Evolutionary conservation across 202 grass and related monocot genomes (phyloP).

Genomic region (Carex arenaria): DNA sequence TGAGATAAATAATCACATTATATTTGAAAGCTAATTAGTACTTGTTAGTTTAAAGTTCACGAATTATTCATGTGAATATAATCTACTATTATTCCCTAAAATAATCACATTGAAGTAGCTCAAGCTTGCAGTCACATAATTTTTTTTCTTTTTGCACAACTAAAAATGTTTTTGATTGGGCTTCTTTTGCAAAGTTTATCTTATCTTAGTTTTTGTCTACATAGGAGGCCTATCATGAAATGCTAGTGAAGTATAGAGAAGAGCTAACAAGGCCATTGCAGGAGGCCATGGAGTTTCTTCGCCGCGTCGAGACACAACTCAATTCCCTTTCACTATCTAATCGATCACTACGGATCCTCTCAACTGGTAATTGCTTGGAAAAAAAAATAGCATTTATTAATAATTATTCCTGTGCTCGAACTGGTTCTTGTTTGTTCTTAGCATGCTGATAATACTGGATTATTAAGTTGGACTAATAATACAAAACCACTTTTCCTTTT

Average conservation of each 20-base stretch:
- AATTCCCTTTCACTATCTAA: slow-evolving; percentile 82
- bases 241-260: slow-evolving; percentile 96
- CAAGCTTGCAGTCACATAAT: no score
- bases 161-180: background rate
- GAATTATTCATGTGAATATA: background rate
- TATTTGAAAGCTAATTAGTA: background rate
- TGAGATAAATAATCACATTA: background rate
- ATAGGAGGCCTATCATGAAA: slow-evolving; percentile 96
- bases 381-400: background rate
- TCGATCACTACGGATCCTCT: slow-evolving; percentile 66
- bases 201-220: background rate
- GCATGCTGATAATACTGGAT: background rate
- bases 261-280: slow-evolving; percentile 89
- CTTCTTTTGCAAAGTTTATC: background rate
- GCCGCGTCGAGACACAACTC: slow-evolving; percentile 78
- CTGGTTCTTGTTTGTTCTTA: background rate
- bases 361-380: slow-evolving; percentile 49
- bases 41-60: background rate
- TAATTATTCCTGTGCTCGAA: background rate
- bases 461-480: background rate
- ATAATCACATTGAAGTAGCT: background rate
- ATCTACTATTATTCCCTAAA: background rate
- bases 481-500: background rate
- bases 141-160: background rate
- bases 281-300: slow-evolving; percentile 93